phyloP scores from a whole-genome alignment of 176 grass and related monocot species.

The Panicum miliaceum region DNA sequence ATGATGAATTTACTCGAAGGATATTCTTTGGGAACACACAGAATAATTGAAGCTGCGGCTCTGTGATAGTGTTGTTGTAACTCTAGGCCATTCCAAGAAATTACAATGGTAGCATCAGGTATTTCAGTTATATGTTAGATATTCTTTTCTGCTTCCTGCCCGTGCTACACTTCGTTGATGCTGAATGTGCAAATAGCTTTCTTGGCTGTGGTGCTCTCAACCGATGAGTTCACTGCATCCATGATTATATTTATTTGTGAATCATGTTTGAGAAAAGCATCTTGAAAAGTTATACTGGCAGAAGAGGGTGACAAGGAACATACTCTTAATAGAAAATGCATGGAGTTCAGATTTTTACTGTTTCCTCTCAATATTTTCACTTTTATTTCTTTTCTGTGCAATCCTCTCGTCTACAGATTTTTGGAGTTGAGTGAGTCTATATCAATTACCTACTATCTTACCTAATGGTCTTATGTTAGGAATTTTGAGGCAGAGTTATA shows the following conservation, averaged over 20 bases:
- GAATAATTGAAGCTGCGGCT: conserved; percentile 34
- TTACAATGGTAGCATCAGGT: conserved; percentile 19
- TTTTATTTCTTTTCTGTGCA: neutral
- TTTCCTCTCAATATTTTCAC: neutral
- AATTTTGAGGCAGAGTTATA: too few relatives aligned
- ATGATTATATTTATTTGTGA: neutral
- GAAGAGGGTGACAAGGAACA: neutral
- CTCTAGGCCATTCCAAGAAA: conserved; percentile 20
- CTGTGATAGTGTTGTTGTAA: conserved; percentile 48
- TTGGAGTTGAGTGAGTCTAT: too few relatives aligned
- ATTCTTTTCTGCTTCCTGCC: neutral
- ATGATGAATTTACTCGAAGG: conserved; percentile 27
- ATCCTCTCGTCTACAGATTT: too few relatives aligned
- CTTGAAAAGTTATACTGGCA: neutral
- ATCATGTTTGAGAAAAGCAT: neutral
- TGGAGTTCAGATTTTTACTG: neutral
- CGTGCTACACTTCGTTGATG: conserved; percentile 22
- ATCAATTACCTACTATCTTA: too few relatives aligned
- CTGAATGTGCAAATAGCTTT: conserved; percentile 14
- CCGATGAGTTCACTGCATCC: neutral
- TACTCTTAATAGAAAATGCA: neutral
- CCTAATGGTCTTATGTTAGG: too few relatives aligned
- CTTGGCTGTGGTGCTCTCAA: neutral
- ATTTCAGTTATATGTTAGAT: conserved; percentile 13
- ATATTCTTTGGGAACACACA: conserved; percentile 23